Conservation (phyloP, 2,329 filamentous ascomycete genomes). For the Verticillium longisporum region DNA sequence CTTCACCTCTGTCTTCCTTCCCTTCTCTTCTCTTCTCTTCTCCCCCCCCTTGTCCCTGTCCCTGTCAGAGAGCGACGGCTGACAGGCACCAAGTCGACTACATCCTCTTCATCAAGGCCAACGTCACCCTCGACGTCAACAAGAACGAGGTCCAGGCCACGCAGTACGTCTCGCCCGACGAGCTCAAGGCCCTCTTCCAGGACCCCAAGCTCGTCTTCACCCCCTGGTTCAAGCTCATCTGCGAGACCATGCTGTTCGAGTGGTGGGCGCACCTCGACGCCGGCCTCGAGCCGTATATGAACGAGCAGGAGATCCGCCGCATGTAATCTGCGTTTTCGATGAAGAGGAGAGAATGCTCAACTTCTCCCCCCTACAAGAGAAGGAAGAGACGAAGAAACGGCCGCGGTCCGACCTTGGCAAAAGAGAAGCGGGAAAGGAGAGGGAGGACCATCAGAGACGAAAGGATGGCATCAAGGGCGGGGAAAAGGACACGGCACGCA, state of each 20-base stretch:
- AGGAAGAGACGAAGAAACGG: no score
- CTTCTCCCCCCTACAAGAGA: no score
- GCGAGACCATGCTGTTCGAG: constrained; percentile 93
- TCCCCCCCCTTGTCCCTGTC: no score
- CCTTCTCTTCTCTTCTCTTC: no score
- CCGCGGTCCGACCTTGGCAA: background rate
- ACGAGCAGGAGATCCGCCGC: constrained; percentile 80
- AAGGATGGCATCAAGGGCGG: no score
- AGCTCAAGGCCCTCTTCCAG: constrained; percentile 78
- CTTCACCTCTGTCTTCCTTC: no score
- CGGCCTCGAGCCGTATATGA: constrained; percentile 76
- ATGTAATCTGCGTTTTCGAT: constrained; percentile 48
- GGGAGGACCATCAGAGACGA: no score
- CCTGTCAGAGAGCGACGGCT: constrained; percentile 13
- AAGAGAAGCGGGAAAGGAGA: background rate
- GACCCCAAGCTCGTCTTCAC: constrained; percentile 81
- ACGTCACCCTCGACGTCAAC: constrained; percentile 77
- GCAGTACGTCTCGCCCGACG: constrained; percentile 74
- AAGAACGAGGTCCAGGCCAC: constrained; percentile 84
- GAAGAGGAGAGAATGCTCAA: background rate
- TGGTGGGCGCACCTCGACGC: constrained; percentile 88
- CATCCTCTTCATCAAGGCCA: constrained; percentile 94
- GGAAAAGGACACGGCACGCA: background rate
- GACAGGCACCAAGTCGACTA: constrained; percentile 69
- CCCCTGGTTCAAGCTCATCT: constrained; percentile 99